phyloP scores from a whole-genome alignment of 2,329 filamentous ascomycete species.

The Rhytidhysteron rufulum region DNA sequence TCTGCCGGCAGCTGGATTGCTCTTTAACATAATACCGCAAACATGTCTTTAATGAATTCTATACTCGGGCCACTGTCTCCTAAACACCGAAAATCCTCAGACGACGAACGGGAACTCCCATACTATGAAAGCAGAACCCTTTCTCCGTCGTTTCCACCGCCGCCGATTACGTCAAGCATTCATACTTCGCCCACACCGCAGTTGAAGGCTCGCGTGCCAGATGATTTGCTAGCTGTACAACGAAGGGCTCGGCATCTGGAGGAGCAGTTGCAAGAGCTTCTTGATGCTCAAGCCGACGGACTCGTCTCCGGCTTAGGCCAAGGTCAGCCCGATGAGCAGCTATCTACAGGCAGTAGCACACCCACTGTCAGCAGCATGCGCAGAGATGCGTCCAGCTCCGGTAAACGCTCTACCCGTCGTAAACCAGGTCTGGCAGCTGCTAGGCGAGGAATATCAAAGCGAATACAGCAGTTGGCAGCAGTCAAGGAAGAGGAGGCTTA shows the following conservation, averaged over 20 bases:
- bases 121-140: slow-evolving; percentile 1
- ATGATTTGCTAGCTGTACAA: slow-evolving; percentile 48
- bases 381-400: slow-evolving; percentile 53
- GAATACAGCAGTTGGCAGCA: slow-evolving; percentile 61
- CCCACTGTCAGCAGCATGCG: slow-evolving; percentile 42
- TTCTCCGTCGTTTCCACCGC: slow-evolving; percentile 9
- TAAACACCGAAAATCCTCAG: background rate
- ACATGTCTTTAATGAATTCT: slow-evolving; percentile 3
- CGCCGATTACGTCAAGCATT: slow-evolving; percentile 11
- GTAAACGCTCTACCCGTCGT: slow-evolving; percentile 48
- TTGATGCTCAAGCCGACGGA: slow-evolving; percentile 60
- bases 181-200: slow-evolving; percentile 3
- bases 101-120: slow-evolving; percentile 1
- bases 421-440: slow-evolving; percentile 59
- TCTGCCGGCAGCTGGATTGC: no score
- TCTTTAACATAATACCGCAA: background rate
- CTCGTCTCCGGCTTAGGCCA: slow-evolving; percentile 47
- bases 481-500: slow-evolving; percentile 67
- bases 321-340: slow-evolving; percentile 35
- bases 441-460: slow-evolving; percentile 60
- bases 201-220: slow-evolving; percentile 21
- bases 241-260: slow-evolving; percentile 53
- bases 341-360: slow-evolving; percentile 48
- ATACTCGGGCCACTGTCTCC: slow-evolving; percentile 2
- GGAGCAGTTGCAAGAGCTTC: slow-evolving; percentile 54